Percentiles rank a stretch among this genome's conserved stretches.
Conservation (phyloP, 1,284 basidiomycete genomes). For the Cutaneotrichosporon sp. region DNA sequence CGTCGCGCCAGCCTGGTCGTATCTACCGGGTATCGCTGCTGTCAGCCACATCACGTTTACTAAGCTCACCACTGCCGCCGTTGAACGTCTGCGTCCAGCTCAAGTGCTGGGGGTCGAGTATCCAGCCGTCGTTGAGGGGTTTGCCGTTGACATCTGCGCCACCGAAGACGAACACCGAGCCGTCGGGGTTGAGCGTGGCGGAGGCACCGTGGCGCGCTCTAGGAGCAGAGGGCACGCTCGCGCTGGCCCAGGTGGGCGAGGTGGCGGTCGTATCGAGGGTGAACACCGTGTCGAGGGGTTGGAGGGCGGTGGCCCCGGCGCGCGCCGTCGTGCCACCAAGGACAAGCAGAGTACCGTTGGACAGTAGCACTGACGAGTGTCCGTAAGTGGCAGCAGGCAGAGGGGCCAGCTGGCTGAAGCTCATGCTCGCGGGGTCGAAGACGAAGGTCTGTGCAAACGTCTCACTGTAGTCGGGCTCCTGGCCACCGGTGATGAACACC, state of each 20-base stretch:
- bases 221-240: conserved; percentile 56
- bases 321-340: conserved; percentile 68
- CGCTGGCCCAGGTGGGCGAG: conserved; percentile 48
- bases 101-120: conserved; percentile 64
- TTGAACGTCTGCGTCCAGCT: conserved; percentile 34
- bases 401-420: conserved; percentile 62
- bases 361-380: conserved; percentile 67
- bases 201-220: conserved; percentile 67
- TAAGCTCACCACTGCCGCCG: background rate
- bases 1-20: conserved; percentile 70
- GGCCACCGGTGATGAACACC: conserved; percentile 72
- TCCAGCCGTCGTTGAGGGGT: conserved; percentile 70
- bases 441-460: conserved; percentile 64
- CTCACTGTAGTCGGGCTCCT: conserved; percentile 73
- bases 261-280: conserved; percentile 63
- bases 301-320: conserved; percentile 45
- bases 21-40: conserved; percentile 60
- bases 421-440: conserved; percentile 59
- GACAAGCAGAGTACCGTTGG: conserved; percentile 69
- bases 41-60: conserved; percentile 9
- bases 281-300: conserved; percentile 61
- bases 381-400: conserved; percentile 70
- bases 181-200: conserved; percentile 58
- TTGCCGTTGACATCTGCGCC: conserved; percentile 65
- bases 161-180: conserved; percentile 70